Evolutionary conservation across 139 green algal genomes (phyloP).

Genomic region (Coelastrella sp.): DNA sequence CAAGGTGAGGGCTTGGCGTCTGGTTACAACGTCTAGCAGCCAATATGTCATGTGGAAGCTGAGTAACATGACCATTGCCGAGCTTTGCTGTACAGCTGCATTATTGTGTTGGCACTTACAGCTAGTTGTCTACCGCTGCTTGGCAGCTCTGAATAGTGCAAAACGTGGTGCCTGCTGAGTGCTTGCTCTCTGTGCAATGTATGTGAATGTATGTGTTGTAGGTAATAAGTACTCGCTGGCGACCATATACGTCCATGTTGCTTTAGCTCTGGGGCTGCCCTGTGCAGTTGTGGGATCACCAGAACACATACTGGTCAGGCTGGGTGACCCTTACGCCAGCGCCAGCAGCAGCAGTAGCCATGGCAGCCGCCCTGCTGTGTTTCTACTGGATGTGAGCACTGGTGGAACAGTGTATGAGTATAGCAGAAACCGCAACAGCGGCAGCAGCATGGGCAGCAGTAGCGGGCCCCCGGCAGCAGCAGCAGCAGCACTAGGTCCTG

Average conservation of each 20-base stretch:
- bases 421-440: not conserved
- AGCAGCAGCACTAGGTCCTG: not conserved
- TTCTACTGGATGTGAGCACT: constrained; percentile 30
- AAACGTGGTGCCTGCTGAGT: no score
- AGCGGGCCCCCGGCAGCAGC: not conserved
- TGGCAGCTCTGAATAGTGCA: not conserved
- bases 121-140: not conserved
- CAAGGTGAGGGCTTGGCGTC: not conserved
- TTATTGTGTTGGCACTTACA: no score
- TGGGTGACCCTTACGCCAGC: not conserved
- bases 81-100: no score
- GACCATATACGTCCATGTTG: constrained; percentile 37
- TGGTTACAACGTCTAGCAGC: no score
- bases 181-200: not conserved
- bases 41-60: no score
- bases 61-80: no score
- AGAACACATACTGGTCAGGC: constrained; percentile 12
- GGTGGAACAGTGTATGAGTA: not conserved
- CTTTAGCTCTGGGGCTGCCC: constrained; percentile 11
- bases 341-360: not conserved
- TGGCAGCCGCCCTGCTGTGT: constrained; percentile 11
- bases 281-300: constrained; percentile 2
- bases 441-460: not conserved
- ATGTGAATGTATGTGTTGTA: not conserved
- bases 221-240: constrained; percentile 35